Evolutionary conservation across 2,329 filamentous ascomycete genomes (phyloP), one percentile per base, ranked within the genome.

Genomic region (Pleurostoma richardsiae): DNA sequence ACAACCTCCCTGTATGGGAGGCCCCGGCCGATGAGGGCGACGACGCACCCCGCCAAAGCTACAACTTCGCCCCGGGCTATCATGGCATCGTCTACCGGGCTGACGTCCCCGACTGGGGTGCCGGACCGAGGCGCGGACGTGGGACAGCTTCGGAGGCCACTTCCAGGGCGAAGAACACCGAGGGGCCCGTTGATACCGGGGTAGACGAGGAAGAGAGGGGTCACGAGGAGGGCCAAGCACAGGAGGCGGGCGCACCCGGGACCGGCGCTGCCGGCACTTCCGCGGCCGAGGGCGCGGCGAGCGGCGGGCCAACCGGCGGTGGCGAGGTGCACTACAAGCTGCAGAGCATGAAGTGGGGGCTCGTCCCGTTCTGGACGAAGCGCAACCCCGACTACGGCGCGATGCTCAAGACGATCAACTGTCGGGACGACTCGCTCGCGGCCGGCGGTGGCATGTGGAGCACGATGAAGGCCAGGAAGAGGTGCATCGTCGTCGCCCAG

Each of bases 301-400:
- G 41, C 26, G 30, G 11, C 30, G 31, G 41, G 29, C 33, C 33
- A 5, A n/a, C 40, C 11, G 27, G 29, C 6, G 19, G 11, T 7
- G 4, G 57, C 29, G 62, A 69, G 49, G 74, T 75, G 7, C 82
- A 70, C 54, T 96, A 95, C 70, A 92, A 88, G 64, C 72, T 99
- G 6, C 90, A 96, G 63, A 77, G 83, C 3, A 97, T 97, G 88
- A 92, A 90, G 76, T 99, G 94, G 94, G 94, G 92, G 0, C 76
- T 99, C 5, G 76, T 97, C 10, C 92, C 94, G 0, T 96, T 86
- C 65, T 97, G 92, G 92, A 95, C 88, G 4, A 95, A 92, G 69
- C 78, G 85, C 10, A 83, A 83, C 44, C 88, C 90, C 0, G 83
- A 90, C 59, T 92, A 94, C 58, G 76, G 79, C 29, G 82, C 83